Evolutionary conservation across 305 asterid species (phyloP).

Genomic region (Solanum hybrid): DNA sequence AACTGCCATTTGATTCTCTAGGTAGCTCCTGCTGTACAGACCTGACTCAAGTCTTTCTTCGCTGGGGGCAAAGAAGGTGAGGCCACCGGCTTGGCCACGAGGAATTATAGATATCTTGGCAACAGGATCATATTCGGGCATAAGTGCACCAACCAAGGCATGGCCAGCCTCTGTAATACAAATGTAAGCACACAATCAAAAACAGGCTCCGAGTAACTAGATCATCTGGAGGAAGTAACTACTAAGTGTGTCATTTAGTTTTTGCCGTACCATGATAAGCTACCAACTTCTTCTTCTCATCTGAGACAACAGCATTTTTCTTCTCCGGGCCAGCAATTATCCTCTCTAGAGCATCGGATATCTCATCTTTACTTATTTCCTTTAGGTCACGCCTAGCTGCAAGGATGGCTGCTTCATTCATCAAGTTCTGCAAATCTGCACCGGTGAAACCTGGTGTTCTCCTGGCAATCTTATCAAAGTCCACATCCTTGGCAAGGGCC

Average conservation of each 20-base stretch:
- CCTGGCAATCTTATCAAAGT: conserved; percentile 78
- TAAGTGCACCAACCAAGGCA: conserved; percentile 91
- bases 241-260: not conserved
- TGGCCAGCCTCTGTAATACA: conserved; percentile 79
- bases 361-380: conserved; percentile 94
- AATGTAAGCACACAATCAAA: not conserved
- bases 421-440: conserved; percentile 89
- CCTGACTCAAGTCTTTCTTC: conserved; percentile 96
- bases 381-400: conserved; percentile 91
- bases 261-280: conserved; percentile 68
- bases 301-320: conserved; percentile 94
- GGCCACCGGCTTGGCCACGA: conserved; percentile 99
- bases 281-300: conserved; percentile 78
- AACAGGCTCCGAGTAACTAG: not conserved
- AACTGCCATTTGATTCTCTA: conserved; percentile 97
- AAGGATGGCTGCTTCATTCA: conserved; percentile 95
- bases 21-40: conserved; percentile 87
- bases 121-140: conserved; percentile 97
- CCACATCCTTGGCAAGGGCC: conserved; percentile 92
- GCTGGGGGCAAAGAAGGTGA: conserved; percentile 91
- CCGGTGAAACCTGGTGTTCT: conserved; percentile 98
- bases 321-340: conserved; percentile 95
- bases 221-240: not conserved
- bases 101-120: conserved; percentile 96
- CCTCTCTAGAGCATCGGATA: conserved; percentile 87